Evolutionary conservation across 2,329 filamentous ascomycete species (phyloP), one percentile per base, ranked within the genome.

Genomic region (Ceratocystis eucalypticola): DNA sequence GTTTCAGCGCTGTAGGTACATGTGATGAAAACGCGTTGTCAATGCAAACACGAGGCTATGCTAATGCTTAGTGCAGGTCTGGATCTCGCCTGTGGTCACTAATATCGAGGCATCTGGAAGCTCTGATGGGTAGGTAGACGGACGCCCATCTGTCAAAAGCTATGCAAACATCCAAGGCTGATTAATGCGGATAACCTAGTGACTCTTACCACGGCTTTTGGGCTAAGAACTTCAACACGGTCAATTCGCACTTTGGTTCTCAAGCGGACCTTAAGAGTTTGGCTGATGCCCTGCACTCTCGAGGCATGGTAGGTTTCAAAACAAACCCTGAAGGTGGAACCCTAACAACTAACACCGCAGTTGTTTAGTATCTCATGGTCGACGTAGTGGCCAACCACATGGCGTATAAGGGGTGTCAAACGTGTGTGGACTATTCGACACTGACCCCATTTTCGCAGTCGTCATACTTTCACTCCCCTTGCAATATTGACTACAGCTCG

Each of bases 381-480:
- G 81, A 83, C 67, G 73, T 83, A 3, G 80, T 83, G 3, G 74
- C 77, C 30, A 82, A 82, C 70, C 79, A 83, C 71, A 78, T 78
- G 69, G 79, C 74, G n/a, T 84, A 79, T 71, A 73, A 75, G 37
- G 81, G 82, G 28, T 73, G 37, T 61, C 62, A 59, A 46, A 64
- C 64, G 17, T 74, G 75, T 3, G 78, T 85, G 48, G 79, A 85
- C 72, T 86, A 85, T 71, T 76, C 75, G 67, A 71, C 74, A 8
- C 80, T 83, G 70, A 75, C 76, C 28, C 83, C 84, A 0, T 86
- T 86, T 72, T 78, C 82, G 69, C 74, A 77, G 22, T 70, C 76
- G 53, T 76, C 77, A 5, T 81, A 84, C 71, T 87, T 79, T 72
- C 83, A 87, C 71, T 66, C 78, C 0, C 81, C 77, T 70, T 86